Base-by-base conservation (phyloP, 148 eudicot genomes). In the Nepenthes gracilis region DNA sequence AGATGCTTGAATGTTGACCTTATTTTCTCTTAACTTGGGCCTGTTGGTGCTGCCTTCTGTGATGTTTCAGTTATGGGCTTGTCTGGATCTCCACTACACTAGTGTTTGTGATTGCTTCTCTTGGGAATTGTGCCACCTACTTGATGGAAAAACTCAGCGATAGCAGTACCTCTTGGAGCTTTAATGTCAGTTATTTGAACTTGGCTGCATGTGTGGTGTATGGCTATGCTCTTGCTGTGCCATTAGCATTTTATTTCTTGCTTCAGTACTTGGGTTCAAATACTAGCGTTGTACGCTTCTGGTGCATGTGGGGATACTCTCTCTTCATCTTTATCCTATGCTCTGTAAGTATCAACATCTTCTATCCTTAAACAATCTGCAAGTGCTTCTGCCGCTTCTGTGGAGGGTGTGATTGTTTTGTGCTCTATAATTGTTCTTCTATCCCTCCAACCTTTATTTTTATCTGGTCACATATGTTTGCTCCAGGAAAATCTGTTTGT, bases 271-370 rank as follows among this genome's bases (percentile, higher is more conserved):
- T 93, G 73, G 99, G 99, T 59, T 74, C 95, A 58, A 87, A 72
- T 64, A 80, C 84, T 63, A 83, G 85, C 72, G 85, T 93, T 70
- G 68, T 93, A 58, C 91, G 85, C 64, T 86, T 88, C 80, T 93
- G 99, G 96, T 93, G 99, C 92, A 79, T 93, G 85, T 93, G 99
- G 96, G 99, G 99, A 67, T 93, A 93, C 66, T 93, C 99, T 12
- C 96, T 93, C 69, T 88, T 80, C 85, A 73, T 88, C 61, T 81
- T 88, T 49, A 60, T 86, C 69, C 72, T 84, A 58, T 74, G 76
- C 69, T 78, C 89, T 47, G 98, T 93, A 77, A 79, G 95, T 84
- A 2, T 52, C n/a, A 5, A 12, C 35, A 8, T 55, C 3, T 35
- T 55, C 12, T 33, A 5, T 13, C 58, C n/a, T 55, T 13, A 55